Evolutionary conservation across 2,329 filamentous ascomycete genomes (phyloP), one percentile per base, ranked within the genome.

Genomic region (Pestalotiopsis sp.): DNA sequence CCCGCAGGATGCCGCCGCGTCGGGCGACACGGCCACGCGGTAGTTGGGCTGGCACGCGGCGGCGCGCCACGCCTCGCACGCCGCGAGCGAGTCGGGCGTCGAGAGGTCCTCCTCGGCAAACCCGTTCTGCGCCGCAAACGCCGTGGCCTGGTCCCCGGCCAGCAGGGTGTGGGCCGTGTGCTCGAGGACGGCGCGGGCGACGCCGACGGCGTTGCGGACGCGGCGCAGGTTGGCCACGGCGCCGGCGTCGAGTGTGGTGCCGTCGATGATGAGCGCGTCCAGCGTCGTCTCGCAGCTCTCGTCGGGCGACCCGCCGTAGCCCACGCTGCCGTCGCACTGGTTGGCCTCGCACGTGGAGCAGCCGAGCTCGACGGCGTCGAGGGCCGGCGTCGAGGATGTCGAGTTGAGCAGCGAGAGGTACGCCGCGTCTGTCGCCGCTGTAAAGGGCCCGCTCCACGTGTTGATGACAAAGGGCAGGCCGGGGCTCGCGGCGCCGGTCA

Each of bases 191-290:
- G 79, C 79, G 0, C 85, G 78, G 4, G 86, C 86, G 1, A 87
- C 86, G 20, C 80, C 79, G 12, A 87, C 80, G 57, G 85, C 86
- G 69, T 85, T 78, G 52, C 77, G 80, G 23, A 88, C 76, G 49
- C 86, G 81, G 4, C 86, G 82, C 23, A 89, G 77, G 0, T 80
- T 83, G 0, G 85, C 86, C 4, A 89, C 86, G 4, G 86, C 85
- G 57, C 86, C 86, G 0, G 82, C 80, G 17, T 87, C 86, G 78
- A 89, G 81, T n/a, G 80, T 85, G 0, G 76, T 77, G 36, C 86
- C 86, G 74, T 89, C 86, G 83, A 88, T 88, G 75, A 89, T 82
- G 80, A 89, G 81, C n/a, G 86, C 86, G 76, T 89, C 86, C 14
- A 89, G 84, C 0, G 86, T 88, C 3, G 86, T 88, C 78, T 88